Conservation (phyloP, 1,284 basidiomycete genomes). For the Tremellales sp. region DNA sequence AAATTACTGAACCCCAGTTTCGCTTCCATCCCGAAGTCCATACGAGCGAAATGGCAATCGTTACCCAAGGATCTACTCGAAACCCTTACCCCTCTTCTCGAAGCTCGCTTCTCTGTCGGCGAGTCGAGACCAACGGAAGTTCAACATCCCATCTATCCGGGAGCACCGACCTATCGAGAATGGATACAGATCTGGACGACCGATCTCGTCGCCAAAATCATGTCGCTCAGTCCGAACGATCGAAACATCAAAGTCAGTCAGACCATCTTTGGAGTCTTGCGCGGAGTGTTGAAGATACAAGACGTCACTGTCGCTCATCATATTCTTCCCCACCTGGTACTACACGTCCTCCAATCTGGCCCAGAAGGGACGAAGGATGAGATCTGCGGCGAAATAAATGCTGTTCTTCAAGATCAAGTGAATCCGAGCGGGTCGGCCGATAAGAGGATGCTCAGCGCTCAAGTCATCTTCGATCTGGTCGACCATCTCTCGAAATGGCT, state of each 20-base stretch:
- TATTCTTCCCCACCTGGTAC: conserved; percentile 85
- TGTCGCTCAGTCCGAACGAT: conserved; percentile 33
- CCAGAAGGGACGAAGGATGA: conserved; percentile 58
- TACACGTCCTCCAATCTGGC: conserved; percentile 81
- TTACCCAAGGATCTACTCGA: conserved; percentile 83
- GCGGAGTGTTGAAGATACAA: conserved; percentile 67
- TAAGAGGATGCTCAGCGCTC: conserved; percentile 79
- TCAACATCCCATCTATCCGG: conserved; percentile 66
- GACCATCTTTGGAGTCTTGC: conserved; percentile 74
- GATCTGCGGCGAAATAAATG: conserved; percentile 72
- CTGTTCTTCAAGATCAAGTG: conserved; percentile 85
- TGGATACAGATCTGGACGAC: conserved; percentile 92
- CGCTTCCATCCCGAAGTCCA: conserved; percentile 60
- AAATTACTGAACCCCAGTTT: conserved; percentile 36
- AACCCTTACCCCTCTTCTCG: conserved; percentile 82
- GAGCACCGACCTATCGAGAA: conserved; percentile 78
- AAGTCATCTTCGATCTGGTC: conserved; percentile 90
- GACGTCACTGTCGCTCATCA: conserved; percentile 89
- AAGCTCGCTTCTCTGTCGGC: conserved; percentile 58
- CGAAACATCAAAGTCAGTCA: conserved; percentile 23
- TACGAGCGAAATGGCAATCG: conserved; percentile 66
- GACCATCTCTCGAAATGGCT: conserved; percentile 95
- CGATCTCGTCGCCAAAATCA: conserved; percentile 68
- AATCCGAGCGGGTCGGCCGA: conserved; percentile 61
- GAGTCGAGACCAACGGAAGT: conserved; percentile 23